Conservation (phyloP, 495 filamentous ascomycete species). For the Daldinia vernicosa region DNA sequence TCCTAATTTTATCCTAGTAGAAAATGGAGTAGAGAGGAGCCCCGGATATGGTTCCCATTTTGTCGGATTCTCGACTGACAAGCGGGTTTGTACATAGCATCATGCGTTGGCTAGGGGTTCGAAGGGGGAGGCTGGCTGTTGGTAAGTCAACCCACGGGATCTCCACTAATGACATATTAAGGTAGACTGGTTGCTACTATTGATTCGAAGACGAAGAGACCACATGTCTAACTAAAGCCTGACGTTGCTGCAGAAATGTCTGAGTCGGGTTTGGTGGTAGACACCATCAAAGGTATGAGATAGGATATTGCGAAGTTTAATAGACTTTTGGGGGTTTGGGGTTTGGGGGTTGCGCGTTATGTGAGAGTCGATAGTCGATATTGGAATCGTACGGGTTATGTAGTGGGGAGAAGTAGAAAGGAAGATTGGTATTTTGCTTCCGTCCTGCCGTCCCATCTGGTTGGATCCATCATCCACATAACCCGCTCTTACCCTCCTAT, state of each 20-base stretch:
- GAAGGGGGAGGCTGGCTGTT: conserved; percentile 25
- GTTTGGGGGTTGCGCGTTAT: conserved; percentile 9
- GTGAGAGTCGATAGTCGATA: conserved; percentile 32
- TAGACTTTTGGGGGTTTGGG: neutral
- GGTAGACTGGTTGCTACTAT: conserved; percentile 2
- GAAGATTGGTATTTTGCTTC: conserved; percentile 16
- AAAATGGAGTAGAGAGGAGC: neutral
- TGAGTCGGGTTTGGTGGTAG: conserved; percentile 32
- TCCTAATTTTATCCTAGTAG: conserved; percentile 9
- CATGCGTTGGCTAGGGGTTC: conserved; percentile 21
- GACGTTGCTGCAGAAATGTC: conserved; percentile 29
- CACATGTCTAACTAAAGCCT: conserved; percentile 29
- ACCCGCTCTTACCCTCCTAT: neutral
- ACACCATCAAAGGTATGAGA: conserved; percentile 12
- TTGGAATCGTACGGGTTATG: no score
- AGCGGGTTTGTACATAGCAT: conserved; percentile 17
- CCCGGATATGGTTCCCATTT: conserved; percentile 20
- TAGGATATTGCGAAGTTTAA: conserved; percentile 18
- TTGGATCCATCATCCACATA: conserved; percentile 27
- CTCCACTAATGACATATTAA: conserved; percentile 20
- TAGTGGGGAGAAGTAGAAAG: conserved; percentile 30
- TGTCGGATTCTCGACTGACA: conserved; percentile 20
- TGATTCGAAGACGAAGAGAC: conserved; percentile 20
- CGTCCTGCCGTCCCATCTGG: conserved; percentile 33
- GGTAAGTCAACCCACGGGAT: conserved; percentile 13